These are phyloP conservation scores for Metarhizium guizhouense DNA, from an alignment of 2,329 filamentous ascomycete species.

Conservation along the genomic window DNA sequence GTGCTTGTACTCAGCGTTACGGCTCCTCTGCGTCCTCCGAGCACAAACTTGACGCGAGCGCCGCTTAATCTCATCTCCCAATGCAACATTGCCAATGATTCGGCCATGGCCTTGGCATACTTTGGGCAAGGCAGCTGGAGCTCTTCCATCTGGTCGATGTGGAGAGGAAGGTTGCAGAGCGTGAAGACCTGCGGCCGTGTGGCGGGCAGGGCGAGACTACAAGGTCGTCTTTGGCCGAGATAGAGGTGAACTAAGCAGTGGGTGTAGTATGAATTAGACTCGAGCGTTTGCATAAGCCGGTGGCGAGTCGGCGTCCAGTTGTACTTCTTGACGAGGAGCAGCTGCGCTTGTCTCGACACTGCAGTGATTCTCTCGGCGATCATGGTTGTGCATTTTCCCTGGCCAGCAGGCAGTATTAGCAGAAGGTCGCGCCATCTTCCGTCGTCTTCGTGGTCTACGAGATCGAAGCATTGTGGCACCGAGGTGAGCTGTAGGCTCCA, in stretches of 20 bases:
- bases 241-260: conserved; percentile 42
- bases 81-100: conserved; percentile 39
- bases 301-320: conserved; percentile 2
- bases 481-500: background rate
- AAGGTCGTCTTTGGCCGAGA: conserved; percentile 27
- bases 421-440: conserved; percentile 11
- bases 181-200: conserved; percentile 20
- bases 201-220: background rate
- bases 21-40: conserved; percentile 20
- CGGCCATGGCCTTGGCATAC: conserved; percentile 38
- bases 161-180: conserved; percentile 39
- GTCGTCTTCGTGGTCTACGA: background rate
- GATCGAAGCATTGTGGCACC: conserved; percentile 1
- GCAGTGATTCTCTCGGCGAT: conserved; percentile 21
- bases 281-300: background rate
- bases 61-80: conserved; percentile 40
- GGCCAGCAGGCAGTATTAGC: conserved; percentile 11
- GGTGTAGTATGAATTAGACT: conserved; percentile 20
- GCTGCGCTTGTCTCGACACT: conserved; percentile 7
- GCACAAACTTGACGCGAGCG: conserved; percentile 47
- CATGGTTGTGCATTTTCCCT: conserved; percentile 16
- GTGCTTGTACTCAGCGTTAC: background rate
- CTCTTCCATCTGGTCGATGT: conserved; percentile 39
- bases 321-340: conserved; percentile 13
- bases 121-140: conserved; percentile 22